These are phyloP conservation scores for Cyberlindnera xylosilytica DNA, from an alignment of 805 yeast species.

Conservation along the genomic window DNA sequence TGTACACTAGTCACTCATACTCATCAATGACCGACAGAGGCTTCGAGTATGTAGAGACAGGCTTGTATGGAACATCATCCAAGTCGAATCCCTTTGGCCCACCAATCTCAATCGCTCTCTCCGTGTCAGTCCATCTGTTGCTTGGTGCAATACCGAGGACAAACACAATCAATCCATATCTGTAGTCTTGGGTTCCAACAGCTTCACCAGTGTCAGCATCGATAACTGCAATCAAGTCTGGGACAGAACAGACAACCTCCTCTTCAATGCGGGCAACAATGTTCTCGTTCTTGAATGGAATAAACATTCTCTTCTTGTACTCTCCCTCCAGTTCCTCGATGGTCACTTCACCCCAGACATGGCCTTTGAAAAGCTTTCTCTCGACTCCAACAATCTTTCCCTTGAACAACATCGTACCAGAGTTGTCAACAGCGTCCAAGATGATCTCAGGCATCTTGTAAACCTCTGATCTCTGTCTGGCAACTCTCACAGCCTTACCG, in stretches of 20 bases:
- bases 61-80: slow-evolving; percentile 34
- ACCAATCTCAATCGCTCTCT: slow-evolving; percentile 35
- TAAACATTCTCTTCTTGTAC: slow-evolving; percentile 24
- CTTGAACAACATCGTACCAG: slow-evolving; percentile 34
- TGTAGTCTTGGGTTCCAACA: slow-evolving; percentile 38
- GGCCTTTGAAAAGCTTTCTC: slow-evolving; percentile 39
- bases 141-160: slow-evolving; percentile 39
- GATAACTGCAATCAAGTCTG: slow-evolving; percentile 41
- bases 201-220: slow-evolving; percentile 43
- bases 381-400: slow-evolving; percentile 46
- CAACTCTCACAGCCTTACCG: slow-evolving; percentile 39
- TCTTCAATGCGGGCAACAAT: slow-evolving; percentile 30
- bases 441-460: slow-evolving; percentile 34
- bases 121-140: slow-evolving; percentile 35
- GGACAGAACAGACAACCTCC: slow-evolving; percentile 37
- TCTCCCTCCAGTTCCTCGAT: slow-evolving; percentile 29
- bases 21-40: slow-evolving; percentile 39
- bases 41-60: slow-evolving; percentile 30
- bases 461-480: slow-evolving; percentile 36
- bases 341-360: slow-evolving; percentile 41
- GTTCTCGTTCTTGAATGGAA: slow-evolving; percentile 49
- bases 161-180: slow-evolving; percentile 42
- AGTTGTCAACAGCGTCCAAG: slow-evolving; percentile 36
- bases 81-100: slow-evolving; percentile 37
- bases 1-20: slow-evolving; percentile 8